Evolutionary conservation across 768 basidiomycete species (phyloP).

Genomic region (Lentinula raphanica): DNA sequence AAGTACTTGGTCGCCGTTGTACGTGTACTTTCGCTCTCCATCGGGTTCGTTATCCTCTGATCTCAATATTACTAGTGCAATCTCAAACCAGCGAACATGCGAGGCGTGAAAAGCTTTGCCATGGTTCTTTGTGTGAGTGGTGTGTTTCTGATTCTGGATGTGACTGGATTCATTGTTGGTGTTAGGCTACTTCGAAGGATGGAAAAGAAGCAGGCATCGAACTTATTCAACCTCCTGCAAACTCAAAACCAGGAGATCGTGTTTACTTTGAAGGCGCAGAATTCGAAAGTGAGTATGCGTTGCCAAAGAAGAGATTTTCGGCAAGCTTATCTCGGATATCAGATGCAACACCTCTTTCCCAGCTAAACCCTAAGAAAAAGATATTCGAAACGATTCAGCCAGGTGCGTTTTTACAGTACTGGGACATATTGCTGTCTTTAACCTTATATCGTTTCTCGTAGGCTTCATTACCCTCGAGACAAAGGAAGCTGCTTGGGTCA

Average conservation of each 20-base stretch:
- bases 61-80: conserved; percentile 61
- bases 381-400: conserved; percentile 97
- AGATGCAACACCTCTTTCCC: conserved; percentile 67
- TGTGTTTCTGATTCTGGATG: not conserved
- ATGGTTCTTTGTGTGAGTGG: conserved; percentile 88
- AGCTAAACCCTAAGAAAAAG: conserved; percentile 98
- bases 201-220: conserved; percentile 90
- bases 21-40: conserved; percentile 17
- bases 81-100: conserved; percentile 93
- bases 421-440: not conserved
- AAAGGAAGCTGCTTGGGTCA: conserved; percentile 89
- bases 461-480: conserved; percentile 88
- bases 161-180: not conserved
- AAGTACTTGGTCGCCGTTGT: conserved; percentile 82
- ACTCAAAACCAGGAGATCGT: conserved; percentile 84
- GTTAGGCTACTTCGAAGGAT: conserved; percentile 83
- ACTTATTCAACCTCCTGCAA: conserved; percentile 81
- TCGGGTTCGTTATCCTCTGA: not conserved
- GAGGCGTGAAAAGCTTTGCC: conserved; percentile 95
- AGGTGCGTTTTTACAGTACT: conserved; percentile 36
- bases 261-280: conserved; percentile 93
- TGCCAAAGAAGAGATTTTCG: not conserved
- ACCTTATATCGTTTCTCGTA: conserved; percentile 15
- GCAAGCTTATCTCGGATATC: not conserved
- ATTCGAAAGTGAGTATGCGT: conserved; percentile 59